Conservation (phyloP, 257 asterid genomes). For the Salvia miltiorrhiza region DNA sequence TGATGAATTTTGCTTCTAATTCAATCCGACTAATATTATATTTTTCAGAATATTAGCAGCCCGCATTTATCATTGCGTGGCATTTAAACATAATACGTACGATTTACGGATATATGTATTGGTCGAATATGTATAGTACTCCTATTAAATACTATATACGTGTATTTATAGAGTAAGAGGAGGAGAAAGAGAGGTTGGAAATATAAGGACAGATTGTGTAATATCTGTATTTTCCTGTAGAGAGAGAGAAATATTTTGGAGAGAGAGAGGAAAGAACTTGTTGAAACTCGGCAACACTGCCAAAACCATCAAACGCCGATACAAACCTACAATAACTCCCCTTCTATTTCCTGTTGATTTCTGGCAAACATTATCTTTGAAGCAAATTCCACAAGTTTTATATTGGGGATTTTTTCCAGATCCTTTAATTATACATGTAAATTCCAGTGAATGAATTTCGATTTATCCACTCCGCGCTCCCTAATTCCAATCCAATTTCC, state of each 20-base stretch:
- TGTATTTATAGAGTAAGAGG: background rate
- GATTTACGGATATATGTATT: background rate
- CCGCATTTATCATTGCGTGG: background rate
- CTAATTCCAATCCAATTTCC: slow-evolving; percentile 28
- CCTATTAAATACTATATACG: too few species aligned
- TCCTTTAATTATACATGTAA: slow-evolving; percentile 18
- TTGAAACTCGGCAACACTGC: slow-evolving; percentile 37
- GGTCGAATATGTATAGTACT: background rate
- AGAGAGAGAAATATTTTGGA: background rate
- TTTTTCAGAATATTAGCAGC: background rate
- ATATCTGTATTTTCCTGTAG: slow-evolving; percentile 28
- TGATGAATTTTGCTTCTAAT: slow-evolving; percentile 3
- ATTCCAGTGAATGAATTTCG: slow-evolving; percentile 20
- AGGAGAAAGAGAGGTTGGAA: slow-evolving; percentile 25
- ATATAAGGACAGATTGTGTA: slow-evolving; percentile 25
- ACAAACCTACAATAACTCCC: slow-evolving; percentile 19
- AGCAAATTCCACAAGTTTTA: slow-evolving; percentile 1
- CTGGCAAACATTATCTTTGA: slow-evolving; percentile 8
- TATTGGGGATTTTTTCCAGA: slow-evolving; percentile 22
- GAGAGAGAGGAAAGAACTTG: slow-evolving; percentile 19
- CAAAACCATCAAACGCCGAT: slow-evolving; percentile 29
- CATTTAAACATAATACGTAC: background rate
- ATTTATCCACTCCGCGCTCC: slow-evolving; percentile 27
- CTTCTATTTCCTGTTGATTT: slow-evolving; percentile 13
- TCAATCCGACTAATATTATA: background rate